Conservation (phyloP, 331 rosid species). For the Spiraea crenata region DNA sequence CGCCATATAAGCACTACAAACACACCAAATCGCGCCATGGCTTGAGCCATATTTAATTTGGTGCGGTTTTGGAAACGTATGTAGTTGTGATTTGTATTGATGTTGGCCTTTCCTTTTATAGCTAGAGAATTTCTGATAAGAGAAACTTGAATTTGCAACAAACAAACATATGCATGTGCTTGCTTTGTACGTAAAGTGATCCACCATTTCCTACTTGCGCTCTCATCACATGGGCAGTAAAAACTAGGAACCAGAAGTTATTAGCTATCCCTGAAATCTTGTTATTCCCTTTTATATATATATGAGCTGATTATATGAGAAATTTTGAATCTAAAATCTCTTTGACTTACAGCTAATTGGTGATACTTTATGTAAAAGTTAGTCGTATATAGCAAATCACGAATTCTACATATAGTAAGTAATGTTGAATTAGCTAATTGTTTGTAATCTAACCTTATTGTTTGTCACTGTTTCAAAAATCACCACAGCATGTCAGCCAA, state of each 20-base stretch:
- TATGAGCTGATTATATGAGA: too few relatives aligned
- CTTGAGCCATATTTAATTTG: conserved; percentile 17
- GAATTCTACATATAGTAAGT: too few relatives aligned
- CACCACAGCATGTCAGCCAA: too few relatives aligned
- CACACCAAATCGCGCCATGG: conserved; percentile 6
- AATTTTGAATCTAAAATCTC: too few relatives aligned
- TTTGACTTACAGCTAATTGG: too few relatives aligned
- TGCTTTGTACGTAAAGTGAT: background rate
- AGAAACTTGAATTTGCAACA: background rate
- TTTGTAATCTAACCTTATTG: too few relatives aligned
- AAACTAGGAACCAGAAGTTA: too few relatives aligned
- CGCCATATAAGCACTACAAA: background rate
- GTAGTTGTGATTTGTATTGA: background rate
- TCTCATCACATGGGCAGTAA: background rate
- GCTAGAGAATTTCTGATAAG: background rate
- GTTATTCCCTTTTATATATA: too few relatives aligned
- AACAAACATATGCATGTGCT: background rate
- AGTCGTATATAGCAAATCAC: too few relatives aligned
- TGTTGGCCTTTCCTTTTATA: conserved; percentile 6
- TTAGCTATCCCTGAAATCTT: background rate
- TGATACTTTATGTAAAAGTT: too few relatives aligned
- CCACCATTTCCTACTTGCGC: background rate
- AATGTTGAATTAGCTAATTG: too few relatives aligned
- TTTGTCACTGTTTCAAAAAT: too few relatives aligned
- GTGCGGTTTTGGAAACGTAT: background rate